Evolutionary conservation across 371 early-diverging fungal genomes (phyloP).

Genomic region (Rhizomucor miehei): DNA sequence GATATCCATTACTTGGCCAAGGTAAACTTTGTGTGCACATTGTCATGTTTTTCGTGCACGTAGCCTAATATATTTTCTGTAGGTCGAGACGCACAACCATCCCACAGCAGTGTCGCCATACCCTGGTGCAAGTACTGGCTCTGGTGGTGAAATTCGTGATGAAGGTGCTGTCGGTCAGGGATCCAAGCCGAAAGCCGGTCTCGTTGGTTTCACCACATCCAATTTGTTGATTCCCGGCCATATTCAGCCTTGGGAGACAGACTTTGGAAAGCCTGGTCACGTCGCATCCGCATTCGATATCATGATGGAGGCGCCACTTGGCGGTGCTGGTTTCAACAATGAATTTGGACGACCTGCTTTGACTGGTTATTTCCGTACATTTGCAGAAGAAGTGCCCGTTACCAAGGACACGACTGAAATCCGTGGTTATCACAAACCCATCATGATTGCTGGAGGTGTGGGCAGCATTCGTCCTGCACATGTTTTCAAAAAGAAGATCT

Average conservation of each 20-base stretch:
- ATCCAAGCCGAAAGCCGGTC: conserved; percentile 91
- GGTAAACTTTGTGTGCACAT: too few species aligned
- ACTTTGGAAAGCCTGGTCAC: conserved; percentile 83
- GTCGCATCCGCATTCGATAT: conserved; percentile 91
- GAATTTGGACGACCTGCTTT: conserved; percentile 97
- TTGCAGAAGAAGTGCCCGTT: conserved; percentile 67
- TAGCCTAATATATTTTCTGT: conserved; percentile 3
- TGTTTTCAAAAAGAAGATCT: conserved; percentile 79
- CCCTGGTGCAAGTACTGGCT: conserved; percentile 93
- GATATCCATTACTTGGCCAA: conserved; percentile 88
- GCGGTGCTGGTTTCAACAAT: conserved; percentile 97
- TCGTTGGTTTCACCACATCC: conserved; percentile 91
- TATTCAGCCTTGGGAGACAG: conserved; percentile 91
- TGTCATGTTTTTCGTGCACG: too few species aligned
- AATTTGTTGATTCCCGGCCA: conserved; percentile 89
- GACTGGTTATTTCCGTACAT: conserved; percentile 96
- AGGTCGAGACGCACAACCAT: conserved; percentile 98
- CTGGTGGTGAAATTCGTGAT: conserved; percentile 98
- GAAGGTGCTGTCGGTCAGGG: conserved; percentile 97
- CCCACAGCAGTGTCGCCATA: conserved; percentile 97
- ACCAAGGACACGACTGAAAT: conserved; percentile 55
- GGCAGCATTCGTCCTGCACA: conserved; percentile 89
- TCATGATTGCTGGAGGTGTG: conserved; percentile 98
- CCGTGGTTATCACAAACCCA: conserved; percentile 97
- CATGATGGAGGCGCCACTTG: conserved; percentile 95